Evolutionary conservation across 179 eudicot genomes (phyloP).

Genomic region (Nepenthes alata): DNA sequence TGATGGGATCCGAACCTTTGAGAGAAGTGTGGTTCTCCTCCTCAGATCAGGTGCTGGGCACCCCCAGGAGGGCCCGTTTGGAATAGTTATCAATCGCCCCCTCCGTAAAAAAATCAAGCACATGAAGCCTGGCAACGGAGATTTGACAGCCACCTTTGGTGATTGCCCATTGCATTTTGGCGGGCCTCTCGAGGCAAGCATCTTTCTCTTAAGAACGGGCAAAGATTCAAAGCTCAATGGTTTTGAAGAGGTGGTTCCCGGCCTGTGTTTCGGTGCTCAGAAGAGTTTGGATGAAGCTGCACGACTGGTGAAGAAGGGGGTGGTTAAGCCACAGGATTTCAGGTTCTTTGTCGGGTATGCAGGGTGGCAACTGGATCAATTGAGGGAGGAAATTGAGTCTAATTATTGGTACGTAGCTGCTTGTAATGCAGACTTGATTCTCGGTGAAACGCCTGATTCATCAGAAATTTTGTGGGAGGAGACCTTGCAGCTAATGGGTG

Average conservation of each 20-base stretch:
- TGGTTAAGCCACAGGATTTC: constrained; percentile 68
- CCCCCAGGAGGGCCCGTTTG: constrained; percentile 82
- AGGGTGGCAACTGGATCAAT: constrained; percentile 91
- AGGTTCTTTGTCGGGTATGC: constrained; percentile 92
- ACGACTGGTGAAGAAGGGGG: constrained; percentile 64
- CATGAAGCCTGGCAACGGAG: constrained; percentile 70
- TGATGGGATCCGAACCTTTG: constrained; percentile 72
- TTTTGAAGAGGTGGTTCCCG: constrained; percentile 75
- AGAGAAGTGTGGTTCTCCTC: constrained; percentile 85
- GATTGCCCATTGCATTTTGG: constrained; percentile 88
- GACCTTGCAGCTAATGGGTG: constrained; percentile 91
- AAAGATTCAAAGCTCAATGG: constrained; percentile 37
- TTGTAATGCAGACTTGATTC: constrained; percentile 60
- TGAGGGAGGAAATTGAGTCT: constrained; percentile 68
- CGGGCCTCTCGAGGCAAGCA: constrained; percentile 88
- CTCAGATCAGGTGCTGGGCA: constrained; percentile 73
- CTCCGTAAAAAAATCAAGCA: constrained; percentile 68
- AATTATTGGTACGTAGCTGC: constrained; percentile 91
- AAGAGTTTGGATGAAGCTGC: constrained; percentile 79
- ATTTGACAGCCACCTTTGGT: constrained; percentile 58
- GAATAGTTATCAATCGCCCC: constrained; percentile 78
- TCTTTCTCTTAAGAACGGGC: constrained; percentile 49
- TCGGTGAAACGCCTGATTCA: constrained; percentile 26
- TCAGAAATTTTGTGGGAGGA: constrained; percentile 80
- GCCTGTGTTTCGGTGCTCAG: constrained; percentile 63